Conservation (phyloP, 805 yeast genomes). For the Myxozyma neglecta region DNA sequence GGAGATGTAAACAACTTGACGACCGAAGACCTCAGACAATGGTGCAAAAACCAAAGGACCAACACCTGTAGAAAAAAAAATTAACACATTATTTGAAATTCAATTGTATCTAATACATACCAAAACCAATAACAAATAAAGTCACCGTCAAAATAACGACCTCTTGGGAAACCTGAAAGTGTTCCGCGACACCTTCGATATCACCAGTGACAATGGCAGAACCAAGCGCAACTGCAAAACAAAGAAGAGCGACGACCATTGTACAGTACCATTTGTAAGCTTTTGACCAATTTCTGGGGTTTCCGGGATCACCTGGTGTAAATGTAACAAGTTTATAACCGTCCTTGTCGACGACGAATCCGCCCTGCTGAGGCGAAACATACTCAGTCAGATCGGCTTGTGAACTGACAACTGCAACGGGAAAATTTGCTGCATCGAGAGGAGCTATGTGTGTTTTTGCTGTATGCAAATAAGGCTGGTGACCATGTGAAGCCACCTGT, state of each 20-base stretch:
- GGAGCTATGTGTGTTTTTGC: conserved; percentile 17
- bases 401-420: conserved; percentile 24
- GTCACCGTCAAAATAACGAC: conserved; percentile 60
- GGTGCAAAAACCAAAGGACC: conserved; percentile 66
- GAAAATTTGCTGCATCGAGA: conserved; percentile 33
- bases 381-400: conserved; percentile 32
- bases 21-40: conserved; percentile 57
- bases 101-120: conserved; percentile 33
- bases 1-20: conserved; percentile 51
- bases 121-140: conserved; percentile 61
- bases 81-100: not conserved
- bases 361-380: conserved; percentile 18
- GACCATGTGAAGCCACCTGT: not conserved
- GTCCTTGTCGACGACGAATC: conserved; percentile 23
- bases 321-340: conserved; percentile 32
- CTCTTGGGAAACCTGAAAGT: conserved; percentile 56
- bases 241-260: conserved; percentile 51
- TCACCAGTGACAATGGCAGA: conserved; percentile 70
- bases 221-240: conserved; percentile 64
- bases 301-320: conserved; percentile 34
- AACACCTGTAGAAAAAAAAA: conserved; percentile 30
- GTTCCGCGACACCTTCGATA: conserved; percentile 49
- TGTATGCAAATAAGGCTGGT: conserved; percentile 25
- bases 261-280: conserved; percentile 60
- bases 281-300: conserved; percentile 43